Evolutionary conservation across 2,329 filamentous ascomycete species (phyloP).

Genomic region (Monilinia aucupariae): DNA sequence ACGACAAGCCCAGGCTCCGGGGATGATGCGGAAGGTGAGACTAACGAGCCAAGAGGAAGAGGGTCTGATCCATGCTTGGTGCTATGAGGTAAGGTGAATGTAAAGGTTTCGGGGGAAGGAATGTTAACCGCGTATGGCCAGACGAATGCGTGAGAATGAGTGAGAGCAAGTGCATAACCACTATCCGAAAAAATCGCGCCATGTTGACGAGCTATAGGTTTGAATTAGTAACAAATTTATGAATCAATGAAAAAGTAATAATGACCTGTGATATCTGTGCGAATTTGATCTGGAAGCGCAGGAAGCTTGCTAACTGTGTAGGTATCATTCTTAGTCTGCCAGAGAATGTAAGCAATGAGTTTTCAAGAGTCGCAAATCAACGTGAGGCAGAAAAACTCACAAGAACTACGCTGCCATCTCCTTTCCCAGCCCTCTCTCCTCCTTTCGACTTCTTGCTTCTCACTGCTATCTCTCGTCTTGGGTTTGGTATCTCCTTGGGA

Average conservation of each 20-base stretch:
- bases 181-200: slow-evolving; percentile 60
- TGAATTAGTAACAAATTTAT: slow-evolving; percentile 15
- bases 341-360: slow-evolving; percentile 16
- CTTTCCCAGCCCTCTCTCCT: slow-evolving; percentile 62
- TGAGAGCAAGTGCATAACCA: slow-evolving; percentile 75
- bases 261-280: slow-evolving; percentile 60
- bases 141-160: slow-evolving; percentile 74
- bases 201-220: slow-evolving; percentile 52
- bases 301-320: slow-evolving; percentile 83
- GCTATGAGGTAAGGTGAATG: slow-evolving; percentile 71
- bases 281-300: slow-evolving; percentile 72
- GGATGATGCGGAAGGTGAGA: slow-evolving; percentile 71
- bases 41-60: slow-evolving; percentile 75
- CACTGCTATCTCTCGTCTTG: slow-evolving; percentile 48
- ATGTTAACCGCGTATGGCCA: slow-evolving; percentile 79
- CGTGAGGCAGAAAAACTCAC: slow-evolving; percentile 41
- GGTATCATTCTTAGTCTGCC: slow-evolving; percentile 73
- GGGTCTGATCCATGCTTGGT: slow-evolving; percentile 62
- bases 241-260: slow-evolving; percentile 19
- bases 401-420: slow-evolving; percentile 61
- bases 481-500: slow-evolving; percentile 26
- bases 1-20: slow-evolving; percentile 81
- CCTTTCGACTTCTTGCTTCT: slow-evolving; percentile 58
- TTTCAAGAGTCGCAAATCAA: background rate
- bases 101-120: slow-evolving; percentile 69